phyloP scores from a whole-genome alignment of 2,329 filamentous ascomycete species.

The Verticillium nubilum region DNA sequence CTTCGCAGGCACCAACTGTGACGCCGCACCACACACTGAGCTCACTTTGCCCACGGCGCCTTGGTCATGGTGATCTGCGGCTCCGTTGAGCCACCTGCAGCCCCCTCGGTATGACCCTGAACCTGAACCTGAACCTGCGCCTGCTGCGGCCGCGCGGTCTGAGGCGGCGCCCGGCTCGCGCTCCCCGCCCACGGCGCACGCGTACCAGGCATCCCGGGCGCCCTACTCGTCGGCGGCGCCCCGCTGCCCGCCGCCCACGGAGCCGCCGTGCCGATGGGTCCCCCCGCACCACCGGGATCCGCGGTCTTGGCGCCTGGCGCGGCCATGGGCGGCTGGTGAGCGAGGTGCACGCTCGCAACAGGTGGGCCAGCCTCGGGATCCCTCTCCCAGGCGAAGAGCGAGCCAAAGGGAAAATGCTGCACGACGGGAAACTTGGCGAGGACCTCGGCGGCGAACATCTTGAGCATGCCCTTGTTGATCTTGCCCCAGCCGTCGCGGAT shows the following conservation, averaged over 20 bases:
- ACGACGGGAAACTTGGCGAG: conserved; percentile 95
- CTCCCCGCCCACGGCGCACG: conserved; percentile 21
- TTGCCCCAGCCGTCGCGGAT: conserved; percentile 94
- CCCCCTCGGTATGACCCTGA: conserved; percentile 9
- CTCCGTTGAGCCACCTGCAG: conserved; percentile 21
- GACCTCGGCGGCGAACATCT: conserved; percentile 98
- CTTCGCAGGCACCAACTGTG: no score
- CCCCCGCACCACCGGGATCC: neutral
- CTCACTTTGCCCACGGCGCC: conserved; percentile 39
- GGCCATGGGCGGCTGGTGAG: conserved; percentile 46
- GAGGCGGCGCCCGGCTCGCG: conserved; percentile 12
- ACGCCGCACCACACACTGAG: no score
- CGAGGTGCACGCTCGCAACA: conserved; percentile 49
- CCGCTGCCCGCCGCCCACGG: neutral
- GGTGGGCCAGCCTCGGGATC: conserved; percentile 55
- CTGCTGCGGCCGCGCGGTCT: conserved; percentile 1
- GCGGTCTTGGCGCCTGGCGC: neutral
- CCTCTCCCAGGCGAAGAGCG: conserved; percentile 69
- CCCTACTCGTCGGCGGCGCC: neutral
- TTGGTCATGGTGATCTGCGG: conserved; percentile 36
- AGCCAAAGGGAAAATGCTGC: conserved; percentile 88
- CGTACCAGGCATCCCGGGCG: conserved; percentile 24
- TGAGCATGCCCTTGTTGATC: conserved; percentile 98
- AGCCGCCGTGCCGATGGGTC: conserved; percentile 9
- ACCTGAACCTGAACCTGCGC: conserved; percentile 4